A percentile compares a stretch with the other conserved stretches of the same genome.
These are phyloP conservation scores for Pseudoturritis turrita DNA, from an alignment of 345 rosid species.

Conservation along the genomic window DNA sequence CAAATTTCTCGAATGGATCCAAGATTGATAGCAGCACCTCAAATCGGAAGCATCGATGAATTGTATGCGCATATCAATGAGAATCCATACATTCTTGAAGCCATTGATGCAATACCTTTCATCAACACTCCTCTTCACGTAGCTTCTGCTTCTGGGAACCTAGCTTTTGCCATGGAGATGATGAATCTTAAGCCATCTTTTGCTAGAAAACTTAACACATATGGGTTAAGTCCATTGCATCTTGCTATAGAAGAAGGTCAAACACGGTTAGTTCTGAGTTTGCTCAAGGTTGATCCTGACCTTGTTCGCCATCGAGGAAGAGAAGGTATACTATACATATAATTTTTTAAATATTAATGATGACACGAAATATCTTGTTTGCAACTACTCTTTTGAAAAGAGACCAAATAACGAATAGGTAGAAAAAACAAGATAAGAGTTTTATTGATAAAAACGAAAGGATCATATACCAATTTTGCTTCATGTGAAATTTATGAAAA, in stretches of 20 bases:
- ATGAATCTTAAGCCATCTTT: constrained; percentile 38
- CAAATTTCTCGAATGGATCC: constrained; percentile 22
- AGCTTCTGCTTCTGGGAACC: constrained; percentile 29
- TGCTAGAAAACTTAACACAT: constrained; percentile 33
- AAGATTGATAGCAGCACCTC: constrained; percentile 3
- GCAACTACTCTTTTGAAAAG: too few species aligned
- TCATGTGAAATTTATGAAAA: too few species aligned
- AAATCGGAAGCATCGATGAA: constrained; percentile 12
- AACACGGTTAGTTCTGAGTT: neutral
- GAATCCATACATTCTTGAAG: constrained; percentile 23
- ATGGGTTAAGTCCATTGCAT: constrained; percentile 32
- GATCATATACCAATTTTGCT: too few species aligned
- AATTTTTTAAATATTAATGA: too few species aligned
- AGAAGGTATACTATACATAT: too few species aligned
- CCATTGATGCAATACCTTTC: constrained; percentile 33
- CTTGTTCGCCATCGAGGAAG: constrained; percentile 25
- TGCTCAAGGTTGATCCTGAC: constrained; percentile 11
- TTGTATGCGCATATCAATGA: constrained; percentile 22
- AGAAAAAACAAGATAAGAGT: too few species aligned
- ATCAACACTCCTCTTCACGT: constrained; percentile 35
- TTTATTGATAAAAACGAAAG: too few species aligned
- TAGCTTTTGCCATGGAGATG: constrained; percentile 31
- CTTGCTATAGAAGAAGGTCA: constrained; percentile 29
- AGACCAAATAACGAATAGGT: too few species aligned
- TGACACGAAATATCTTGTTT: too few species aligned